Evolutionary conservation across 352 stramenopile species (phyloP), one percentile per base, ranked within the genome.

Genomic region (Globisporangium yorkense): DNA sequence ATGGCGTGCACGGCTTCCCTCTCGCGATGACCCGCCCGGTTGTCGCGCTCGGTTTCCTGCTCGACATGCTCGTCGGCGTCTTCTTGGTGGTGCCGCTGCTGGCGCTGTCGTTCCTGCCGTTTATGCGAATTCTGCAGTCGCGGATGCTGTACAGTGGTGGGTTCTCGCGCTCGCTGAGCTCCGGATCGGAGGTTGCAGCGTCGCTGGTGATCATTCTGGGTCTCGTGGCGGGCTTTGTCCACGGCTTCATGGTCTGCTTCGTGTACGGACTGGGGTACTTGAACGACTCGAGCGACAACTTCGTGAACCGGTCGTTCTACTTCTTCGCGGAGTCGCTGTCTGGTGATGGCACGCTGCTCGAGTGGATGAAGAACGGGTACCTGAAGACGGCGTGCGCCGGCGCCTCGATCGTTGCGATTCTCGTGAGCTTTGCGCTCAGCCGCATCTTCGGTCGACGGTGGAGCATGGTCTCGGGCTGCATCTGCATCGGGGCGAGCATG

Each of bases 91-190:
- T 95, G 4, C 83, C 84, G 33, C 59, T 95, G 18, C 67, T 92
- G 24, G 57, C 87, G 18, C 59, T 95, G 24, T 92, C 83, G 5
- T 68, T 89, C 33, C 58, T 95, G 44, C 85, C 85, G 39, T 95
- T 95, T 56, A 92, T 95, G 80, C 81, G 81, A 12, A 89, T 91
- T 35, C 67, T 95, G 21, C 85, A 95, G 57, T 91, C 83, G 5
- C 81, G 85, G 20, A 90, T 90, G 53, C 88, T 95, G 72, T 95
- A 92, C 70, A 95, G 92, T 46, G 82, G 85, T 15, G 85, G 85
- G 45, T 95, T 95, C 56, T 89, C 85, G 7, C 73, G 83, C 46
- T 70, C 85, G 4, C 49, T 95, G 35, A 87, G 78, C 37, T 89
- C 81, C 49, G 85, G 79, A 5, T 89, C 81, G 1, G 83, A 95